These are phyloP conservation scores for Flaveria floridana DNA, from an alignment of 140 eudicot genomes.

Conservation along the genomic window DNA sequence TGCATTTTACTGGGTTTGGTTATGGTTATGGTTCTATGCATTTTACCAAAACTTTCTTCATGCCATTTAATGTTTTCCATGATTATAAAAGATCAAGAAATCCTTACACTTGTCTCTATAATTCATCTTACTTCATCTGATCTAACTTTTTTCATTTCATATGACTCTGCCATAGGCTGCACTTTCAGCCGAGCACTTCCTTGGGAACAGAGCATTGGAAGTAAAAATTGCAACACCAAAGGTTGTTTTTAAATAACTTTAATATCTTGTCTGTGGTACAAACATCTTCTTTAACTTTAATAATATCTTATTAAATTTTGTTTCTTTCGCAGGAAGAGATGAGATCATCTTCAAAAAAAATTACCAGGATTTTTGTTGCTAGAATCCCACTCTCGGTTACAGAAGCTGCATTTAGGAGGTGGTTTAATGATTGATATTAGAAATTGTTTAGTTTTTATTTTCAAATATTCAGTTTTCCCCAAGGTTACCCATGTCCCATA, in stretches of 20 bases:
- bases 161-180: constrained; percentile 53
- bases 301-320: constrained; percentile 3
- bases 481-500: constrained; percentile 10
- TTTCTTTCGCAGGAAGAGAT: constrained; percentile 74
- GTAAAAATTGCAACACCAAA: constrained; percentile 97
- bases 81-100: background rate
- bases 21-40: no score
- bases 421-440: background rate
- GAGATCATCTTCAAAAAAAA: constrained; percentile 82
- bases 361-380: constrained; percentile 95
- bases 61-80: background rate
- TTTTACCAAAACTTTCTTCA: background rate
- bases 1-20: background rate
- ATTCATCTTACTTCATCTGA: background rate
- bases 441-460: background rate
- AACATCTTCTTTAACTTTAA: background rate
- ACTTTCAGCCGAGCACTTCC: constrained; percentile 69
- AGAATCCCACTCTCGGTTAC: constrained; percentile 83
- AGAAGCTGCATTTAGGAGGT: constrained; percentile 86
- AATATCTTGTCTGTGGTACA: background rate
- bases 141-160: constrained; percentile 11
- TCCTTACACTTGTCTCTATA: background rate
- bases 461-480: background rate
- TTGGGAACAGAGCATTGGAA: constrained; percentile 87
- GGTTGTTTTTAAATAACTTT: constrained; percentile 43